Conservation (phyloP, 1,284 basidiomycete species). For the Quambalaria eucalypti region DNA sequence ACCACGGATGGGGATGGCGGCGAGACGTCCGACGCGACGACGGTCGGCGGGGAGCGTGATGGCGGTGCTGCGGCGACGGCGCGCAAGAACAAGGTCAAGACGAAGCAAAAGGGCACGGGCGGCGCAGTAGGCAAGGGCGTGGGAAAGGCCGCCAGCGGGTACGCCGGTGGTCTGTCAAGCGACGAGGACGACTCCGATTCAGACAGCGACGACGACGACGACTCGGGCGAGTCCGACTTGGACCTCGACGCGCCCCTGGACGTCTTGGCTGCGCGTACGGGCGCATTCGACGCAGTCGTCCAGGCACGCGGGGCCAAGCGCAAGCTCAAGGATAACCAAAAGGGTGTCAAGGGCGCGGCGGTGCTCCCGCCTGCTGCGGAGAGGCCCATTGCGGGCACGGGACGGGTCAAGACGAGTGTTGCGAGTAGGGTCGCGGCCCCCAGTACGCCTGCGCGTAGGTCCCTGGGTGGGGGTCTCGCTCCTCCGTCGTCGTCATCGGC, state of each 20-base stretch:
- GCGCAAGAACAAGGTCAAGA: too few species aligned
- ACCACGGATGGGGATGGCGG: too few species aligned
- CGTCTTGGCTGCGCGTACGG: conserved; percentile 5
- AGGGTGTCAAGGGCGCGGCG: background rate
- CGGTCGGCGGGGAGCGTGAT: background rate
- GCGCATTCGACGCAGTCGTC: conserved; percentile 2
- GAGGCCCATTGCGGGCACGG: background rate
- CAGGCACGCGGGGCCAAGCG: conserved; percentile 3
- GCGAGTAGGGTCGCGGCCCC: background rate
- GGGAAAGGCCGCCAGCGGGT: background rate
- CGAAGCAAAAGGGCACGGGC: too few species aligned
- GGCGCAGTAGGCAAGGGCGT: too few species aligned
- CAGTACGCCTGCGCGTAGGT: too few species aligned
- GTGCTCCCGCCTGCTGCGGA: background rate
- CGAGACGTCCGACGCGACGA: background rate
- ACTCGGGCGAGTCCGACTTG: conserved; percentile 4
- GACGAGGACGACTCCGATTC: background rate
- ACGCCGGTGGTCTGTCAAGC: background rate
- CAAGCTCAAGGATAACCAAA: too few species aligned
- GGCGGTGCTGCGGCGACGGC: too few species aligned
- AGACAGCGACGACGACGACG: conserved; percentile 1
- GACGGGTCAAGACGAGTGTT: background rate
- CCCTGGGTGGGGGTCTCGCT: too few species aligned
- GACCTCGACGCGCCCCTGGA: conserved; percentile 2
- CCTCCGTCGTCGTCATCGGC: too few species aligned